Conservation (phyloP, 2,329 filamentous ascomycete species). For the Reticulascus tulasneorum region DNA sequence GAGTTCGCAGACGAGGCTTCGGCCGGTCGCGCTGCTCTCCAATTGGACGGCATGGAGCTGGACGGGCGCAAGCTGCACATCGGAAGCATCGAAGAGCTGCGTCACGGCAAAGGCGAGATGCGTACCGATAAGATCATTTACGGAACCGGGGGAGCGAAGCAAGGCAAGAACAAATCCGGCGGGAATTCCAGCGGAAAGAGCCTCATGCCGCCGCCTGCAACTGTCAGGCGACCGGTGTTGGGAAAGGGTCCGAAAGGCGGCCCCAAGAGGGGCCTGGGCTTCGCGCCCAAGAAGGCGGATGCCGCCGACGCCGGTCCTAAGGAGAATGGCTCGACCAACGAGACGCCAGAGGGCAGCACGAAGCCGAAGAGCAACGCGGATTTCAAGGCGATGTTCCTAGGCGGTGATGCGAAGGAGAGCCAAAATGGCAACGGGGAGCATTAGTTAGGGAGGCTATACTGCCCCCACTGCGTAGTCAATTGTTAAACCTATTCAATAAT, state of each 20-base stretch:
- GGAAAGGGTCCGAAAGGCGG: constrained; percentile 27
- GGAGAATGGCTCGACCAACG: constrained; percentile 21
- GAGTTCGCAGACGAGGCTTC: constrained; percentile 70
- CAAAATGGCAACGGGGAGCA: too few relatives aligned
- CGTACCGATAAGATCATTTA: constrained; percentile 37
- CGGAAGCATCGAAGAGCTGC: constrained; percentile 52
- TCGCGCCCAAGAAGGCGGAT: constrained; percentile 25
- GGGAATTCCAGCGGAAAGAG: constrained; percentile 10
- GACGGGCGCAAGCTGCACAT: constrained; percentile 50
- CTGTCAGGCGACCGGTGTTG: constrained; percentile 37
- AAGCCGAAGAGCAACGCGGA: constrained; percentile 52
- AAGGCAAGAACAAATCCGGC: constrained; percentile 19
- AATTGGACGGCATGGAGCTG: constrained; percentile 53
- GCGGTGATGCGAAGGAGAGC: too few relatives aligned
- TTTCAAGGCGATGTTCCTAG: constrained; percentile 51
- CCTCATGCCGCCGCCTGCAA: constrained; percentile 42
- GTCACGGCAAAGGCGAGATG: constrained; percentile 43
- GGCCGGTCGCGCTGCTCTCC: constrained; percentile 67
- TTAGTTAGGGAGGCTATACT: too few relatives aligned
- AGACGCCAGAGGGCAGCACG: constrained; percentile 16
- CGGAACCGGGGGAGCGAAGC: constrained; percentile 23
- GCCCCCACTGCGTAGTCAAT: not conserved
- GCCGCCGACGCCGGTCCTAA: constrained; percentile 11
- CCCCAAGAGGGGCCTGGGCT: constrained; percentile 40
- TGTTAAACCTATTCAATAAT: not conserved